Conservation (phyloP, 2,329 filamentous ascomycete genomes). For the Phyllosticta paracitricarpa region DNA sequence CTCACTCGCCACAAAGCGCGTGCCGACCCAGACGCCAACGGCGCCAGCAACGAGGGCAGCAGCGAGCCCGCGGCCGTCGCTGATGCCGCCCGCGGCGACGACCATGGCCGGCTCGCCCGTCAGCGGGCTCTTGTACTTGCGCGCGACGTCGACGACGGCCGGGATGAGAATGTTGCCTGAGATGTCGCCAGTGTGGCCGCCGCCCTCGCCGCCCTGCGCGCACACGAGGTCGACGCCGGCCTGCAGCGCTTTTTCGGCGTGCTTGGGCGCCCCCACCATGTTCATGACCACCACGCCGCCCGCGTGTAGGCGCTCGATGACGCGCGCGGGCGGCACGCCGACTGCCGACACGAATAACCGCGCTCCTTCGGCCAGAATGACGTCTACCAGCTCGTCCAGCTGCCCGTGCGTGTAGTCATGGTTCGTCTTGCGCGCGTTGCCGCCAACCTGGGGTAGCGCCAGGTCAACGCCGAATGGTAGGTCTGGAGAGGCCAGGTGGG, state of each 20-base stretch:
- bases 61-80: conserved; percentile 71
- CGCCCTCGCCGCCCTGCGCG: conserved; percentile 86
- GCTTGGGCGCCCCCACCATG: conserved; percentile 90
- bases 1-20: conserved; percentile 72
- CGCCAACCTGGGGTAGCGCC: conserved; percentile 81
- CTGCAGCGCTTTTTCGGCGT: conserved; percentile 79
- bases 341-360: conserved; percentile 80
- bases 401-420: conserved; percentile 91
- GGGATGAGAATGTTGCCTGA: conserved; percentile 81
- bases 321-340: conserved; percentile 65
- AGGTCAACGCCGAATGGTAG: conserved; percentile 88
- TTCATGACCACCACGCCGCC: conserved; percentile 87
- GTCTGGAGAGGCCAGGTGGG: conserved; percentile 52
- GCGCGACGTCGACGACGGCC: conserved; percentile 74
- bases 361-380: conserved; percentile 76
- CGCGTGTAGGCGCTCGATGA: conserved; percentile 68
- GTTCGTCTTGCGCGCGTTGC: conserved; percentile 76
- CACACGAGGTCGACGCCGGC: conserved; percentile 85
- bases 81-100: conserved; percentile 80
- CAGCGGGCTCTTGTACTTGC: conserved; percentile 59
- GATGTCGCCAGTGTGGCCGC: conserved; percentile 84
- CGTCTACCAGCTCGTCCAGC: conserved; percentile 77
- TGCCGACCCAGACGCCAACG: conserved; percentile 86
- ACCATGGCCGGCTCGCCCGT: conserved; percentile 65
- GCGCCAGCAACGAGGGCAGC: conserved; percentile 81